phyloP scores from a whole-genome alignment of 2,329 filamentous ascomycete species.

The Epicoccum nigrum region DNA sequence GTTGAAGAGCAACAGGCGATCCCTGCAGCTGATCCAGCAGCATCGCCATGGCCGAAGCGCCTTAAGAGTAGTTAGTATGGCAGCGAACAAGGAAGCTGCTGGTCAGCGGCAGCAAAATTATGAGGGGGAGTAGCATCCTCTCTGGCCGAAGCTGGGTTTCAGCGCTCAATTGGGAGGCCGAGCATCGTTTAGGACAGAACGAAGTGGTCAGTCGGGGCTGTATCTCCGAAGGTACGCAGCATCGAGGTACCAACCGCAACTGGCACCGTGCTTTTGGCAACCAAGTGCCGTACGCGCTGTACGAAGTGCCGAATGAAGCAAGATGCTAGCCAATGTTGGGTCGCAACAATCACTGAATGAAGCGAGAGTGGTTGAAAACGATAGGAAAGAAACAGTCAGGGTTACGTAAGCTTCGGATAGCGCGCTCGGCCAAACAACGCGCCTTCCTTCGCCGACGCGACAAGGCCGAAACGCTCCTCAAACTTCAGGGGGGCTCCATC shows the following conservation, averaged over 20 bases:
- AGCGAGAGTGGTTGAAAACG: conserved; percentile 2
- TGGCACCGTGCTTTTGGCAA: conserved; percentile 15
- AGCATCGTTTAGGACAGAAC: conserved; percentile 27
- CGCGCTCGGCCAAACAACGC: conserved; percentile 6
- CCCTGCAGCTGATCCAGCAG: conserved; percentile 41
- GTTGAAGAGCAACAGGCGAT: conserved; percentile 34
- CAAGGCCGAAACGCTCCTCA: conserved; percentile 35
- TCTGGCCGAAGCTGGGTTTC: conserved; percentile 37
- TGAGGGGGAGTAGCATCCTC: conserved; percentile 23
- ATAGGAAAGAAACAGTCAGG: not conserved
- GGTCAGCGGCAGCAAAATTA: conserved; percentile 22
- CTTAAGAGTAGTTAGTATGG: conserved; percentile 18
- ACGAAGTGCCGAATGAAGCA: not conserved
- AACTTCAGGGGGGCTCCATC: conserved; percentile 31
- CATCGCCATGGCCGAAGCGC: conserved; percentile 28
- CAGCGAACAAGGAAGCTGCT: conserved; percentile 27
- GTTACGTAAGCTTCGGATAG: conserved; percentile 12
- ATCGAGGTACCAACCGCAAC: conserved; percentile 18
- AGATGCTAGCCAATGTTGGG: conserved; percentile 3
- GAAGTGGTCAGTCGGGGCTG: conserved; percentile 20
- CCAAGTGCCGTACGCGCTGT: not conserved
- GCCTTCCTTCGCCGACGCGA: conserved; percentile 23
- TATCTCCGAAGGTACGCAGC: no score
- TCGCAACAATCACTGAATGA: not conserved
- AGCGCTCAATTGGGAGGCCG: conserved; percentile 33